Base-by-base conservation (phyloP, 768 basidiomycete species). In the Baorangia bicolor region DNA sequence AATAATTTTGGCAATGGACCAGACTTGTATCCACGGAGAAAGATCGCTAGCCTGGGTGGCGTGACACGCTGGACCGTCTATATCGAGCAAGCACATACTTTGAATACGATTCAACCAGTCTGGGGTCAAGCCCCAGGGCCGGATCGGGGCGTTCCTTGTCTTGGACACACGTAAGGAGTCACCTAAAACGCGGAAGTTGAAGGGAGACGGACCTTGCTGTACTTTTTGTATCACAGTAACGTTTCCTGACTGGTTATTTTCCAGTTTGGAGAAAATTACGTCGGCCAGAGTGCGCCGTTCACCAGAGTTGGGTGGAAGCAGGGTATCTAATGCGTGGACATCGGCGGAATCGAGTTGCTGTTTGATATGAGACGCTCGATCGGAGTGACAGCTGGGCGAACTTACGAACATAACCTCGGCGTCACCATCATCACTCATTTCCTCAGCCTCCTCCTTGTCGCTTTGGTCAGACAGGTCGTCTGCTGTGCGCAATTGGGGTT, bases 1-100 rank as follows among this genome's bases (percentile, higher is more conserved):
- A 99, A 95, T 4, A 94, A 80, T 75, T 98, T 98, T 30, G 97
- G 97, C 1, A 99, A 81, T 1, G 94, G 87, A 1, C 95, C 95
- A 14, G 94, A 94, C 64, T 90, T 92, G 78, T 99, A 98, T 53
- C 87, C 86, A 40, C 82, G 86, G 31, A 99, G 81, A 57, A 95
- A 85, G 56, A 81, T 73, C 18, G 94, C 97, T 51, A 98, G 81
- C 76, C 96, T 98, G 68, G 27, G 23, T 51, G 40, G 11, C 30
- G 44, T 68, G 51, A 67, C 41, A 30, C 3, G 25, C 4, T 27
- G 45, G 6, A 28, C 41, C 9, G 13, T 34, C 27, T 43, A 39
- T 43, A 40, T n/a, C 23, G n/a, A 21, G 33, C n/a, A 42, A 37
- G 1, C 16, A 76, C 89, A 53, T 59, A 95, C 95, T 94, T 97